Evolutionary conservation across 1,139 yeast genomes (phyloP).

Genomic region (Zygoascus sp.): DNA sequence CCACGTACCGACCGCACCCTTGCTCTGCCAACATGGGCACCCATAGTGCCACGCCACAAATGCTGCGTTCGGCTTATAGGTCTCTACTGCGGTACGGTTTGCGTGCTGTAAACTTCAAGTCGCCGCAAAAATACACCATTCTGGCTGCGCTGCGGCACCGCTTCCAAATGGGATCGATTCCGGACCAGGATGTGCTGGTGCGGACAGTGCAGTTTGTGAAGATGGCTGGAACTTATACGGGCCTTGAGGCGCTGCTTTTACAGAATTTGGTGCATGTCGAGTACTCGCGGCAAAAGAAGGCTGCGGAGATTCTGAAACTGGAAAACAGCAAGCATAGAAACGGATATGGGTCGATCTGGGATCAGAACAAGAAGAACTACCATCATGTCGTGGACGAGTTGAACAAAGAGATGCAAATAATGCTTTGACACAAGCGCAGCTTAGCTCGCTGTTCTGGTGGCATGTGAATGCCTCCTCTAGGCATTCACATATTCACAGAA

Average conservation of each 20-base stretch:
- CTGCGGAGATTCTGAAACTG: constrained; percentile 4
- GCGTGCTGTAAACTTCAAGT: constrained; percentile 16
- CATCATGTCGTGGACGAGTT: constrained; percentile 15
- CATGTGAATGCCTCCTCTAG: too few species aligned
- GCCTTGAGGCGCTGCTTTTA: constrained; percentile 21
- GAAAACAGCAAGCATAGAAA: constrained; percentile 4
- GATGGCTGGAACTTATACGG: constrained; percentile 21
- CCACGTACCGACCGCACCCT: background rate
- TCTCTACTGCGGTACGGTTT: constrained; percentile 19
- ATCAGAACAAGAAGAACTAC: constrained; percentile 12
- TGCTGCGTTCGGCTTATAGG: constrained; percentile 14
- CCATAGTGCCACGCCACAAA: too few species aligned
- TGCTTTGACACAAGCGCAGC: background rate
- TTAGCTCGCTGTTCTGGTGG: too few species aligned
- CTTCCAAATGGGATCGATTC: constrained; percentile 13
- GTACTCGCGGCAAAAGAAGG: constrained; percentile 11
- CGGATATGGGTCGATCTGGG: background rate
- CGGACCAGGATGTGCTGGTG: constrained; percentile 12
- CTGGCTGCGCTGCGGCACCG: constrained; percentile 12
- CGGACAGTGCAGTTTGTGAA: constrained; percentile 20
- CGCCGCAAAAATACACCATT: constrained; percentile 16
- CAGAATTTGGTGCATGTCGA: constrained; percentile 20
- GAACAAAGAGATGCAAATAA: constrained; percentile 14
- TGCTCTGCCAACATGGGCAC: too few species aligned
- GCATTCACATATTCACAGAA: too few species aligned